Evolutionary conservation across 805 yeast genomes (phyloP).

Genomic region (Metschnikowia borealis): DNA sequence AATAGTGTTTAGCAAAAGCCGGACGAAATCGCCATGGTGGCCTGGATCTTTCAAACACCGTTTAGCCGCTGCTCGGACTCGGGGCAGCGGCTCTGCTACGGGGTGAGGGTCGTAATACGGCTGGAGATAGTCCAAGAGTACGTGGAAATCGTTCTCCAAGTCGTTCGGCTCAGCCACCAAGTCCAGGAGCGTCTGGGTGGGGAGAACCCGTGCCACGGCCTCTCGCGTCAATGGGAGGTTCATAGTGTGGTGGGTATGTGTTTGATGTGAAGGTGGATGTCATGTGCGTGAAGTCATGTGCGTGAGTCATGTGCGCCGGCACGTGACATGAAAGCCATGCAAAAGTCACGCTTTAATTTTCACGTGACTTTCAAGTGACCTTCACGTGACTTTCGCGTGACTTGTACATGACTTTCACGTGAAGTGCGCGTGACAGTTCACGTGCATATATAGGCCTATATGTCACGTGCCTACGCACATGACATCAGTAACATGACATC

Average conservation of each 20-base stretch:
- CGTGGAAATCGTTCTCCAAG: constrained; percentile 33
- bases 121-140: constrained; percentile 30
- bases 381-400: not conserved
- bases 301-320: too few relatives aligned
- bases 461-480: not conserved
- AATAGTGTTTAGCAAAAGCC: constrained; percentile 32
- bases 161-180: constrained; percentile 18
- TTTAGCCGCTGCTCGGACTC: constrained; percentile 35
- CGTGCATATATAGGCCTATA: too few relatives aligned
- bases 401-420: too few relatives aligned
- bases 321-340: too few relatives aligned
- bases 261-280: too few relatives aligned
- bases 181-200: constrained; percentile 14
- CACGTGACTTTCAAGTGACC: not conserved
- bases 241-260: not conserved
- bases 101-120: constrained; percentile 25
- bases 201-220: constrained; percentile 7
- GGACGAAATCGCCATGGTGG: constrained; percentile 31
- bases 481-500: not conserved
- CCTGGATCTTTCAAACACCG: constrained; percentile 33
- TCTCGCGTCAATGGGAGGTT: constrained; percentile 7
- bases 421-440: not conserved
- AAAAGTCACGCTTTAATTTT: too few relatives aligned
- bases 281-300: too few relatives aligned
- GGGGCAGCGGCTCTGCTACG: constrained; percentile 26